Base-by-base conservation (phyloP, 805 yeast species). In the Ogataea ramenticola region DNA sequence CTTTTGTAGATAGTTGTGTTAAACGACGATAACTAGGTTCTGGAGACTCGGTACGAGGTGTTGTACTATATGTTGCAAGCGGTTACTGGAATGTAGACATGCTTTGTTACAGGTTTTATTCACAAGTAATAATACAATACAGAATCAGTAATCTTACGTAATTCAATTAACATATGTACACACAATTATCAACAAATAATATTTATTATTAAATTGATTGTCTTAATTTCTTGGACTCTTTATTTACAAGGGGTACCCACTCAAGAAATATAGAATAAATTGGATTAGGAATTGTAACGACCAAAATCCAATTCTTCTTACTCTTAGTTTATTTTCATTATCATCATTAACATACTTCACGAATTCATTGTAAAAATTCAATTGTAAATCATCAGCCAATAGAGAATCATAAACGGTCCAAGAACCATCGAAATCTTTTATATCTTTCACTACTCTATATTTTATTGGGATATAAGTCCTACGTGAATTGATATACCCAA, bases 341-440 rank as follows among this genome's bases (percentile, higher is more conserved):
- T 93, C 97, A 61, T 93, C 95, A 11, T 83, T 83, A 19, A 88
- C 96, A 55, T 90, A 90, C 37, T 81, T 75, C 2, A 82, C 96
- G 64, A 93, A 88, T 16, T 93, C 89, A 51, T 88, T 89, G 62
- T 91, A 91, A 5, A 91, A 93, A 52, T 87, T 95, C 27, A 81
- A 81, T 26, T 93, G 83, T 41, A 93, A 71, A 57, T 91, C 97
- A 57, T 86, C 93, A 96, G 91, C 88, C 47, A 93, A 68, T 42
- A 83, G 70, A 24, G 93, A 83, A 60, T 93, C 99, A 62, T 89
- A 93, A 3, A 88, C 72, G 1, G 99, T 91, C 99, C 99, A 93
- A 8, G 96, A 79, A 0, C 99, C 99, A 54, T 86, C 89, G 60
- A 93, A 93, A 57, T 93, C 99, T 24, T 71, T 68, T 20, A 89